phyloP scores from a whole-genome alignment of 176 grass and related monocot genomes.

The Tillandsia fasciculata region DNA sequence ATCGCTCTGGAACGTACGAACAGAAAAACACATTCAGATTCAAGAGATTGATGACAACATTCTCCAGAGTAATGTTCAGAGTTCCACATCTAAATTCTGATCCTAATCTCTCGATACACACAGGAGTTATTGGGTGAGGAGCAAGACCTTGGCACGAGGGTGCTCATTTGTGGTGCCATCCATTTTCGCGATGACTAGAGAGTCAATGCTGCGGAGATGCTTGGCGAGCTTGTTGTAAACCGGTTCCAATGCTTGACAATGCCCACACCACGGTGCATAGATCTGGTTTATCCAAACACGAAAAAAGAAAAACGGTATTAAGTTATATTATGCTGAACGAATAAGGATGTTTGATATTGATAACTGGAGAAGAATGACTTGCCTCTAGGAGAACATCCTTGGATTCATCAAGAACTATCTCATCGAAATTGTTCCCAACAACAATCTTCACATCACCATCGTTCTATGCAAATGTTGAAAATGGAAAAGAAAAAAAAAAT shows the following conservation, averaged over 20 bases:
- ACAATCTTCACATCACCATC: constrained; percentile 86
- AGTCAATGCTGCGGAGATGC: constrained; percentile 58
- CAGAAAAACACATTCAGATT: constrained; percentile 17
- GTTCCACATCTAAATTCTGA: neutral
- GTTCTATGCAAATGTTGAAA: constrained; percentile 44
- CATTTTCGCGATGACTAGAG: constrained; percentile 96
- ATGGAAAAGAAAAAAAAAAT: constrained; percentile 3
- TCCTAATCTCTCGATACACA: neutral
- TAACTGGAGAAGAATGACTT: neutral
- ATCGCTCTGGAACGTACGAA: constrained; percentile 50
- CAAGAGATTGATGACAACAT: neutral
- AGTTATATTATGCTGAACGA: constrained; percentile 9
- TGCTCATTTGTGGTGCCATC: constrained; percentile 87
- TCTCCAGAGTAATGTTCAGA: neutral
- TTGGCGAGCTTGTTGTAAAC: constrained; percentile 78
- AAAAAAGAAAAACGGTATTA: neutral
- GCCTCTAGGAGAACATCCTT: constrained; percentile 97
- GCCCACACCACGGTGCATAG: constrained; percentile 96
- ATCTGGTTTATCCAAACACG: constrained; percentile 33
- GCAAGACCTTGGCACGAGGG: constrained; percentile 62
- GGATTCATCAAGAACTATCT: constrained; percentile 87
- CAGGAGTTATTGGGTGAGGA: neutral
- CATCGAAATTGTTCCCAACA: constrained; percentile 82
- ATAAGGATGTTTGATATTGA: neutral
- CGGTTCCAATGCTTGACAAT: constrained; percentile 83